Evolutionary conservation across 2,329 filamentous ascomycete genomes (phyloP).

Genomic region (Talaromyces rugulosus): DNA sequence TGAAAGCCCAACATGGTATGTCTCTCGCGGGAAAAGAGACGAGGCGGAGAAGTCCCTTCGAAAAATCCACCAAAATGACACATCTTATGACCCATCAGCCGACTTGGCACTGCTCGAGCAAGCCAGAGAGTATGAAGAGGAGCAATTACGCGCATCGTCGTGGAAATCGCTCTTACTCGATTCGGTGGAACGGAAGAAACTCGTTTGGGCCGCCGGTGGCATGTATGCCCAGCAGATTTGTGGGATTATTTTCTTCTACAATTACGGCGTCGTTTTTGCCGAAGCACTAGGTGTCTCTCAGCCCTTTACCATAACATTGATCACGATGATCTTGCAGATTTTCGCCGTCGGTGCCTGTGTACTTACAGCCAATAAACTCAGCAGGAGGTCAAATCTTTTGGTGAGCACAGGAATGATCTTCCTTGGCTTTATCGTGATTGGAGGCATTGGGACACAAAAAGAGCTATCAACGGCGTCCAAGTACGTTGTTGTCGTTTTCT

Average conservation of each 20-base stretch:
- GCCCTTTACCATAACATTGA: constrained; percentile 3
- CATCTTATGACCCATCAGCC: background rate
- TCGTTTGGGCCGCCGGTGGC: background rate
- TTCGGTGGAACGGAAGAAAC: background rate
- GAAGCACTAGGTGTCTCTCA: background rate
- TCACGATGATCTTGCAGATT: constrained; percentile 5
- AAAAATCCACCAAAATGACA: background rate
- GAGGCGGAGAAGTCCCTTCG: background rate
- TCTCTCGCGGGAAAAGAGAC: background rate
- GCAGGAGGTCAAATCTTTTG: background rate
- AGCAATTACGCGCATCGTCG: background rate
- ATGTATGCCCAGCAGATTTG: background rate
- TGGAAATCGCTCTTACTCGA: constrained; percentile 1
- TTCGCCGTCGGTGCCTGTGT: constrained; percentile 2
- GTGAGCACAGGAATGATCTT: constrained; percentile 7
- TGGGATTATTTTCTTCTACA: background rate
- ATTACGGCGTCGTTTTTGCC: background rate
- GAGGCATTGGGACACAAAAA: background rate
- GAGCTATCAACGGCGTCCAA: background rate
- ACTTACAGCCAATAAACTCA: background rate
- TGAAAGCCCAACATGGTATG: background rate
- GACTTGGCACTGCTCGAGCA: background rate
- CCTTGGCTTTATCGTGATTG: constrained; percentile 4
- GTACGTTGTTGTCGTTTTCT: background rate
- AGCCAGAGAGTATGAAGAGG: background rate